Evolutionary conservation across 768 basidiomycete species (phyloP).

Genomic region (Bullera alba): DNA sequence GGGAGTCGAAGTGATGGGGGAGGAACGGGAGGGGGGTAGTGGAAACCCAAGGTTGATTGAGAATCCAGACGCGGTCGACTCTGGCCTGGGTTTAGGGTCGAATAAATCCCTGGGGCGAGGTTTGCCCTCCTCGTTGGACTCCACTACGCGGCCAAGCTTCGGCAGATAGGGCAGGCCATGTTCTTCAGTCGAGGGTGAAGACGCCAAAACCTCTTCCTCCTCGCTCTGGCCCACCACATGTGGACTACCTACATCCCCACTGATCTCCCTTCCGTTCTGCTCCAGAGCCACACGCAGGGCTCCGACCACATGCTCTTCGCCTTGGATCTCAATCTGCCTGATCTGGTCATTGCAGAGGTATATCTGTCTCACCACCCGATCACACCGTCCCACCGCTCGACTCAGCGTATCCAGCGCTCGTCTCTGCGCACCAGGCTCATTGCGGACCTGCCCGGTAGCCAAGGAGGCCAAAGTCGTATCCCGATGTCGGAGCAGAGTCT

Average conservation of each 20-base stretch:
- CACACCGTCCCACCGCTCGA: slow-evolving; percentile 8
- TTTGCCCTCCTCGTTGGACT: not conserved
- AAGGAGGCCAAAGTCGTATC: slow-evolving; percentile 7
- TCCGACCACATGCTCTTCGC: slow-evolving; percentile 13
- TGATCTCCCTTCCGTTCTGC: not conserved
- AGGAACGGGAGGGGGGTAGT: not conserved
- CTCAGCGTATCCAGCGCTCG: not conserved
- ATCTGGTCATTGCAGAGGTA: slow-evolving; percentile 32
- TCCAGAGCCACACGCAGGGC: slow-evolving; percentile 1
- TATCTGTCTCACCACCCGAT: slow-evolving; percentile 24
- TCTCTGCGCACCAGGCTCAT: not conserved
- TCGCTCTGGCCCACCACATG: not conserved
- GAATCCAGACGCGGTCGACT: not conserved
- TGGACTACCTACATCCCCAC: not conserved
- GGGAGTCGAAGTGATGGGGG: not conserved
- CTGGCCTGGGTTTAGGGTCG: not conserved
- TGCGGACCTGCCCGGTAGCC: not conserved
- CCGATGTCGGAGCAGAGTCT: slow-evolving; percentile 6
- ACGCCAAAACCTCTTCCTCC: not conserved
- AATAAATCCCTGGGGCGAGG: not conserved
- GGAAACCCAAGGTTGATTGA: slow-evolving; percentile 2
- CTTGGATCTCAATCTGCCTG: slow-evolving; percentile 19
- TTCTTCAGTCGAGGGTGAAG: too few relatives aligned
- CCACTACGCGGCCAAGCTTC: not conserved
- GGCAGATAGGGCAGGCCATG: not conserved